Evolutionary conservation across 129 eudicot species (phyloP), one percentile per base, ranked within the genome.

Genomic region (Lactuca sativa): DNA sequence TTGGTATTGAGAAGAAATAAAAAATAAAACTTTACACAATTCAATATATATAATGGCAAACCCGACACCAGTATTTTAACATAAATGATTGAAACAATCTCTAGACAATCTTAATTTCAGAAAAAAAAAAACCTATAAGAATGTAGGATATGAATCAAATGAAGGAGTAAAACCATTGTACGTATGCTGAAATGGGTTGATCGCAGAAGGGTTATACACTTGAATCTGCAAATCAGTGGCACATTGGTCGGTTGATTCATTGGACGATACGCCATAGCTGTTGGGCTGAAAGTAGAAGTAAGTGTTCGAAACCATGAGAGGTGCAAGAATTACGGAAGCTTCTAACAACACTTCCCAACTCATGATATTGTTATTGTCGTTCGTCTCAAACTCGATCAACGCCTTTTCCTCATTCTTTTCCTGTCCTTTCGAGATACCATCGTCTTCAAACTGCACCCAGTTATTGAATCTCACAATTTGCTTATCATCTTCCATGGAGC

Each of bases 301-400:
- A 18, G 76, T 69, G 43, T 72, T 75, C 30, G 71, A 67, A 64
- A 57, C 77, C 34, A 78, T 49, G 34, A 72, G 66, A 12, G 74
- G 78, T 40, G 70, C 58, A 49, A 86, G 77, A 41, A 77, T 62
- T 65, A 77, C 71, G 2, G 96, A 86, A 57, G 96, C 92, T 58
- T 89, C 96, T 7, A 89, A 59, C 40, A 89, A 77, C 30, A 75
- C 82, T 76, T 89, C 90, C 96, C 96, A 89, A 62, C 65, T 69
- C 69, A 66, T 43, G 10, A 48, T 38, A 13, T 37, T 31, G 54
- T 60, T 75, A 25, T 16, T 32, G 2, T 51, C 47, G 9, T 85
- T 80, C 69, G 37, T 30, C 30, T 51, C 59, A 30, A 71, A 57
- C 32, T 64, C 43, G n/a, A 82, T 80, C 58, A 82, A 75, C 11